Evolutionary conservation across 140 eudicot species (phyloP).

Genomic region (Stevia rebaudiana): DNA sequence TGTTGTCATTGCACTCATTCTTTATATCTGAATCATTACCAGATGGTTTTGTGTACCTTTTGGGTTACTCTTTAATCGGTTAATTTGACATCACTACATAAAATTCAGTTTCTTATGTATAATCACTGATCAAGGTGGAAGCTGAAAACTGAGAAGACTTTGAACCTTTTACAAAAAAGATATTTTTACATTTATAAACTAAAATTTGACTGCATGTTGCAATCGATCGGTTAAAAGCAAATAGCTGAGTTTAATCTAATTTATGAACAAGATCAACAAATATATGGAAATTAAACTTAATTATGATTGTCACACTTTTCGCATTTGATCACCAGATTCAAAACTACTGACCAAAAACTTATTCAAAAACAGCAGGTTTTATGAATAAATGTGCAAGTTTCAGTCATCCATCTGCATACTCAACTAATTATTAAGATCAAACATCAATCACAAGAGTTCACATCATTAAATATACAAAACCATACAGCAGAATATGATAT

Average conservation of each 20-base stretch:
- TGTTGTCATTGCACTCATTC: background rate
- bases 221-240: background rate
- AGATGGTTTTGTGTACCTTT: background rate
- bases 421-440: background rate
- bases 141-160: background rate
- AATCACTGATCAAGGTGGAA: background rate
- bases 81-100: background rate
- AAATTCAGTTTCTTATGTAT: too few species aligned
- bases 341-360: background rate
- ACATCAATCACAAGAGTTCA: background rate
- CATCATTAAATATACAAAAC: background rate
- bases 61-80: background rate
- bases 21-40: background rate
- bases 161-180: background rate
- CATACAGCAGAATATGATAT: background rate
- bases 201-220: background rate
- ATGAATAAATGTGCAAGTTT: constrained; percentile 7
- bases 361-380: background rate
- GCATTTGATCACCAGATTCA: constrained; percentile 1
- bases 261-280: background rate
- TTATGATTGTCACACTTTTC: background rate
- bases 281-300: background rate
- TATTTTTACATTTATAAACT: background rate
- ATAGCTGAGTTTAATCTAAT: background rate
- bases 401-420: constrained; percentile 16